Base-by-base conservation (phyloP, 163 green algal species). In the Botryococcus braunii region DNA sequence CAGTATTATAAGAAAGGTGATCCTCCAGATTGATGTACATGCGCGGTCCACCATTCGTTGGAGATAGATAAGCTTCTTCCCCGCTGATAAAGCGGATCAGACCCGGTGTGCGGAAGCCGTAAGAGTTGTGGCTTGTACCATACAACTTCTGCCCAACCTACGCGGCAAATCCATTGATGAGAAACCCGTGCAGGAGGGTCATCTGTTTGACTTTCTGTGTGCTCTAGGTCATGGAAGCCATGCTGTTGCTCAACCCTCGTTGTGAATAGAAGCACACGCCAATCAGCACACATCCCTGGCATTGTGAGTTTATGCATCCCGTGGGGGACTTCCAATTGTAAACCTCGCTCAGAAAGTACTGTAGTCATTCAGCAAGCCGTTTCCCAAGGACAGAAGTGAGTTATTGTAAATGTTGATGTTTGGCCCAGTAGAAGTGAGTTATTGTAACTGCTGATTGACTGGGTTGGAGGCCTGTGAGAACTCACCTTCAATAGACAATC, bases 11-110 rank as follows among this genome's bases (percentile, higher is more conserved):
- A 4, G 43, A 74, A 4, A 92, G 43, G 55, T 89, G 85, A 74
- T 95, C 87, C 74, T 96, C 89, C 11, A 96, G 71, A 69, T 95
- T 95, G 52, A 97, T 66, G 70, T 80, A 95, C 75, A 96, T 87
- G 32, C 65, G 52, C 0, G 87, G 86, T 0, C 65, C 76, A 47
- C 79, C 83, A 49, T 85, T 52, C 11, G 77, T 74, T 23, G 77
- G 76, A 3, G 77, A 82, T 6, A 94, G 73, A 68, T 88, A 92
- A 9, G 78, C 80, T 34, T 78, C 76, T 27, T 86, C 83, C 23
- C 65, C 41, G 7, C 27, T 58, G 17, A 88, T 68, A 70, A 93
- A 91, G 17, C 90, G 78, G 32, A 95, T 76, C 3, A 95, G 79
- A 0, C 72, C 71, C 7, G 84, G 86, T 13, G 78, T 86, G 36